phyloP scores from a whole-genome alignment of 164 flowering plant species.

The Stephania yunnanensis region DNA sequence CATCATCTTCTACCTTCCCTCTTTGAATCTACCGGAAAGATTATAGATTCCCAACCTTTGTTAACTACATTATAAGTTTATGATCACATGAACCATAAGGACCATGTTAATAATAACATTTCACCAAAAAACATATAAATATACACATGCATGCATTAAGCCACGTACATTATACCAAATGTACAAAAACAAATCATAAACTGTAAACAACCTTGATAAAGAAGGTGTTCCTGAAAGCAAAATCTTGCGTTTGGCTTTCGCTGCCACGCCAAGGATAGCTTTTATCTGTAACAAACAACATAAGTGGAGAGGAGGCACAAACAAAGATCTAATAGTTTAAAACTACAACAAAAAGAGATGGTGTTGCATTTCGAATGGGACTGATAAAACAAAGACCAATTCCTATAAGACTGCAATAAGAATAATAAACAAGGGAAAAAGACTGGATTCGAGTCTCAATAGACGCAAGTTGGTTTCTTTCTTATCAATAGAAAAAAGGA shows the following conservation, averaged over 20 bases:
- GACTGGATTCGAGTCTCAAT: neutral
- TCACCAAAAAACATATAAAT: too few species aligned
- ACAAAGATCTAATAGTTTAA: neutral
- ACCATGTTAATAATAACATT: too few species aligned
- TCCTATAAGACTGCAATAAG: neutral
- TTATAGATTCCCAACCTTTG: too few species aligned
- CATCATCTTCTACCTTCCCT: too few species aligned
- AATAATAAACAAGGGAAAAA: neutral
- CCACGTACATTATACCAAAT: too few species aligned
- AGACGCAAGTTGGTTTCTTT: neutral
- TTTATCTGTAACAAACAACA: conserved; percentile 38
- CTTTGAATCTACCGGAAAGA: too few species aligned
- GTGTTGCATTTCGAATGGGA: neutral
- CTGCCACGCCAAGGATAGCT: conserved; percentile 75
- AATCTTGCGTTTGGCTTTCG: conserved; percentile 60
- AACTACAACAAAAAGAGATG: neutral
- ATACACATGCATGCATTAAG: too few species aligned
- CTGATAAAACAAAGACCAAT: neutral
- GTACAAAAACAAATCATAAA: too few species aligned
- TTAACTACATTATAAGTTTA: too few species aligned
- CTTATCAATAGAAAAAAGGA: neutral
- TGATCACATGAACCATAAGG: too few species aligned
- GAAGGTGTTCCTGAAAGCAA: conserved; percentile 97
- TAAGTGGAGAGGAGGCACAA: conserved; percentile 4
- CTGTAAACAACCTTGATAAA: conserved; percentile 74